These are phyloP conservation scores for Auriscalpium microsporum DNA, from an alignment of 768 basidiomycete genomes.

Conservation along the genomic window DNA sequence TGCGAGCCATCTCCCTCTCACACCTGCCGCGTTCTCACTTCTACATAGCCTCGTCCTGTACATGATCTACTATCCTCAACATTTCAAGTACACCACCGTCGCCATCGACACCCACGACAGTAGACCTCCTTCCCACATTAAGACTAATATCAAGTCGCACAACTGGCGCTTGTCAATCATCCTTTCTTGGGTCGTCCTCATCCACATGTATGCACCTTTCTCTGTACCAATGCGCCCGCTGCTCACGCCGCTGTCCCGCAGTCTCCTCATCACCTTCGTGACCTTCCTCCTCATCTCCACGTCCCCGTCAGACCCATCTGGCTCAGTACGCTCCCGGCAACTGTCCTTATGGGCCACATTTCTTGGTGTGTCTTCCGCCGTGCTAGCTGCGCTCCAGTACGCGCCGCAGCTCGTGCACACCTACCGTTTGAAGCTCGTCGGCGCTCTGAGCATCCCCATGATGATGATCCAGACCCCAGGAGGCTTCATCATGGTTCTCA, in stretches of 20 bases:
- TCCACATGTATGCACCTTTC: constrained; percentile 60
- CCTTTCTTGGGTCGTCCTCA: constrained; percentile 58
- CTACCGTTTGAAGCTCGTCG: constrained; percentile 71
- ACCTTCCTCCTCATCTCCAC: constrained; percentile 55
- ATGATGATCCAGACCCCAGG: constrained; percentile 95
- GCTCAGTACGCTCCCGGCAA: constrained; percentile 29
- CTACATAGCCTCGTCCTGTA: constrained; percentile 73
- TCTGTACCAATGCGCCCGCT: neutral
- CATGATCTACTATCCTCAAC: constrained; percentile 83
- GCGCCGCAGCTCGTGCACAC: constrained; percentile 81
- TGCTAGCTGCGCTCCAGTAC: constrained; percentile 80
- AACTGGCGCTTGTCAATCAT: constrained; percentile 76
- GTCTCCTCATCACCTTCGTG: constrained; percentile 46
- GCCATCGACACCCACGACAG: constrained; percentile 34
- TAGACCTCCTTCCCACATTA: constrained; percentile 34
- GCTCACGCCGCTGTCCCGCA: constrained; percentile 20
- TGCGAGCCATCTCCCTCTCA: constrained; percentile 31
- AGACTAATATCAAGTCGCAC: constrained; percentile 43
- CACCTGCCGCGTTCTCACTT: neutral
- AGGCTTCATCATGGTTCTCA: constrained; percentile 76
- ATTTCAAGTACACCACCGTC: constrained; percentile 61
- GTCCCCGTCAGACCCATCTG: constrained; percentile 29
- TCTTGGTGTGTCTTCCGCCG: constrained; percentile 73
- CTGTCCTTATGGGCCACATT: constrained; percentile 70
- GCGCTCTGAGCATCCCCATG: constrained; percentile 89